Evolutionary conservation across 148 eudicot genomes (phyloP).

Genomic region (Gaultheria prostrata): DNA sequence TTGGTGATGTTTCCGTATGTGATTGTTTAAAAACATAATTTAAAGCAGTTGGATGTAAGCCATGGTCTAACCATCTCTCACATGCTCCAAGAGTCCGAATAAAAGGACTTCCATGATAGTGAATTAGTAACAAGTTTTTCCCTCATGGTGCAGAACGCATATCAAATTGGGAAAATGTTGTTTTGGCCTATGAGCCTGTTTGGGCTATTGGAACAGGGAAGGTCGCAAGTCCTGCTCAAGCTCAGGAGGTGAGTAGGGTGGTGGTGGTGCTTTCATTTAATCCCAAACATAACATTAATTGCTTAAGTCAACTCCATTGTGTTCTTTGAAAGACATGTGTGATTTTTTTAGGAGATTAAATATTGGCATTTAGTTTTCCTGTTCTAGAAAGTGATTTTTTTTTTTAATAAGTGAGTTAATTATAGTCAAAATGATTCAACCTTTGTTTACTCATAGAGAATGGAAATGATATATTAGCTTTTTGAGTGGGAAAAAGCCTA

Average conservation of each 20-base stretch:
- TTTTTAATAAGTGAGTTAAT: not conserved
- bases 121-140: not conserved
- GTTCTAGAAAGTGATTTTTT: not conserved
- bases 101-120: not conserved
- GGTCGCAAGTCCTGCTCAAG: slow-evolving; percentile 81
- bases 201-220: slow-evolving; percentile 97
- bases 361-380: not conserved
- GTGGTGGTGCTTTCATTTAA: slow-evolving; percentile 6
- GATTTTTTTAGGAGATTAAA: not conserved
- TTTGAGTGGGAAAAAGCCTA: not conserved
- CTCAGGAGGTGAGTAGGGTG: slow-evolving; percentile 68
- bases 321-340: not conserved
- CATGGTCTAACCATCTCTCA: not conserved
- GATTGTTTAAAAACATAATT: not conserved
- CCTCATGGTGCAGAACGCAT: slow-evolving; percentile 43
- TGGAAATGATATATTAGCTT: not conserved
- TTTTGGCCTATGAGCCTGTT: slow-evolving; percentile 81
- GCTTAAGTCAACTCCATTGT: not conserved
- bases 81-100: not conserved
- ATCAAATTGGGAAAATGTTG: slow-evolving; percentile 64
- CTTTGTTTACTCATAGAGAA: not conserved
- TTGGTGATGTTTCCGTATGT: not conserved
- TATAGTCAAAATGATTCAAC: not conserved
- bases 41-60: not conserved
- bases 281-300: not conserved